Conservation (phyloP, 495 filamentous ascomycete genomes). For the Penicillium angulare region DNA sequence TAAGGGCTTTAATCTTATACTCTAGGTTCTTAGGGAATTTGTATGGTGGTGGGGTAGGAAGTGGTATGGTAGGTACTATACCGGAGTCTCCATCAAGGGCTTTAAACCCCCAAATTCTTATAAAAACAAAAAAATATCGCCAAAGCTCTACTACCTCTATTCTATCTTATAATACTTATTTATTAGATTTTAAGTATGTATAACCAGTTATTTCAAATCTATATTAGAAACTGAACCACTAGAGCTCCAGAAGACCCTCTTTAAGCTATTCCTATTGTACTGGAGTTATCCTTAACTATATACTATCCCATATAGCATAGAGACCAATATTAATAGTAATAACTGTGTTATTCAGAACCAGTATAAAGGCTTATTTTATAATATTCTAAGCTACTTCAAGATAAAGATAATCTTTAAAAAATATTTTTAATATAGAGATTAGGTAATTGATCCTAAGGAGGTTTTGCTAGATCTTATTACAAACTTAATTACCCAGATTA, state of each 20-base stretch:
- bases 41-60: too few species aligned
- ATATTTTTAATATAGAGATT: constrained; percentile 7
- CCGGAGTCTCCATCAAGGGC: too few species aligned
- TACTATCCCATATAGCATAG: not conserved
- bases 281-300: not conserved
- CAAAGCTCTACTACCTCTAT: too few species aligned
- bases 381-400: constrained; percentile 5
- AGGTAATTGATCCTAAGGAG: not conserved
- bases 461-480: not conserved
- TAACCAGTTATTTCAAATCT: not conserved
- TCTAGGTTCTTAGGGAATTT: too few species aligned
- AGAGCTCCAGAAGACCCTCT: constrained; percentile 3
- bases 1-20: too few species aligned
- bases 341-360: not conserved
- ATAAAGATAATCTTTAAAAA: constrained; percentile 10
- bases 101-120: too few species aligned
- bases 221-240: constrained; percentile 3
- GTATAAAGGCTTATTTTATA: not conserved
- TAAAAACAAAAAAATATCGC: too few species aligned
- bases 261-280: not conserved
- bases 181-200: not conserved
- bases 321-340: not conserved
- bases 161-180: too few species aligned
- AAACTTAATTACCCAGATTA: not conserved
- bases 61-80: too few species aligned